Evolutionary conservation across 2,329 filamentous ascomycete species (phyloP).

Genomic region (Fusarium fracticaudum): DNA sequence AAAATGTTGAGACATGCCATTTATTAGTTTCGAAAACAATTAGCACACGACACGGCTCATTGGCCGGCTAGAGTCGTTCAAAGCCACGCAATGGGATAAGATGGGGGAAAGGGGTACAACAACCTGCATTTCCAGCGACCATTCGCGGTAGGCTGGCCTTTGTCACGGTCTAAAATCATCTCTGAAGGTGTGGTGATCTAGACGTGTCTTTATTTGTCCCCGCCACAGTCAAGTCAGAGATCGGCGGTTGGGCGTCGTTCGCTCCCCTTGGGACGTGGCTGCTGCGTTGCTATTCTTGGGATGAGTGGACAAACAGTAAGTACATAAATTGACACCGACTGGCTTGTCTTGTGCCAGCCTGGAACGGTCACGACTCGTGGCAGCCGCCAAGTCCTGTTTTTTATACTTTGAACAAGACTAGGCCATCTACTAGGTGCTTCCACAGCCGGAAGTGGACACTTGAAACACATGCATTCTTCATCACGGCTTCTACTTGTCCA

Average conservation of each 20-base stretch:
- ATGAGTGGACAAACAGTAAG: conserved; percentile 1
- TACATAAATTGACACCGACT: not conserved
- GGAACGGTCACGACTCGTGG: conserved; percentile 8
- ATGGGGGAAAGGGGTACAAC: conserved; percentile 6
- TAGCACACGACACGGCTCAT: conserved; percentile 4
- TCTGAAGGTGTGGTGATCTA: conserved; percentile 4
- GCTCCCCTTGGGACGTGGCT: conserved; percentile 13
- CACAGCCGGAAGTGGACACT: conserved; percentile 15
- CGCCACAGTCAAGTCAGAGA: conserved; percentile 25
- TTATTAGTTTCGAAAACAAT: conserved; percentile 2
- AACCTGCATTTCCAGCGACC: not conserved
- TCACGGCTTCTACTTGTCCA: conserved; percentile 6
- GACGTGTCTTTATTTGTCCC: conserved; percentile 22
- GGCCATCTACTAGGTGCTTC: not conserved
- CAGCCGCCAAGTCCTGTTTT: not conserved
- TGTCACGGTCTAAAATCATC: conserved; percentile 13
- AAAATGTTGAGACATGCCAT: conserved; percentile 16
- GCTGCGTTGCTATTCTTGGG: conserved; percentile 31
- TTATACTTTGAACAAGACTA: not conserved
- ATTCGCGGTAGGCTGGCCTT: not conserved
- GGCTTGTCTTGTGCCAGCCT: conserved; percentile 6
- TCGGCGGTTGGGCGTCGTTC: conserved; percentile 19
- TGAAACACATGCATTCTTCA: conserved; percentile 28
- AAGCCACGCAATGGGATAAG: conserved; percentile 16
- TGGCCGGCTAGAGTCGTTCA: conserved; percentile 1